Percentiles rank a stretch among this genome's conserved stretches.
These are phyloP conservation scores for Malus fusca DNA, from an alignment of 306 rosid species.

Conservation along the genomic window DNA sequence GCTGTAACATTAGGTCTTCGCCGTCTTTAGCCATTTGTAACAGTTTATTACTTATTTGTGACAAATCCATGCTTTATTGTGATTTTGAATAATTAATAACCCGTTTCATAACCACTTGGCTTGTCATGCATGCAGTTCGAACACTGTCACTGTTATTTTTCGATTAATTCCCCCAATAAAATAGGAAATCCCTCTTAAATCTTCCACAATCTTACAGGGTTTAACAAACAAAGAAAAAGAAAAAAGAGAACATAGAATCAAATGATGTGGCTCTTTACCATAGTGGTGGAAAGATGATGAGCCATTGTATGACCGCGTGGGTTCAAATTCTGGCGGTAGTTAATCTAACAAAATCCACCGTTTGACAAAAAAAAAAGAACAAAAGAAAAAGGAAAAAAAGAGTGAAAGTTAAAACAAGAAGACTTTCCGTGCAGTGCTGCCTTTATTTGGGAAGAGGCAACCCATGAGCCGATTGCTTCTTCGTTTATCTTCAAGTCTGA, in stretches of 20 bases:
- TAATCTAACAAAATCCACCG: too few relatives aligned
- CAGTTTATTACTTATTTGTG: background rate
- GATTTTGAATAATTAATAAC: background rate
- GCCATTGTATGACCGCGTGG: rapidly evolving
- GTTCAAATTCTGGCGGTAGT: too few relatives aligned
- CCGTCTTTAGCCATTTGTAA: background rate
- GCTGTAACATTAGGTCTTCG: background rate
- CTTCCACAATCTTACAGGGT: background rate
- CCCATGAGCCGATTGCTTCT: too few relatives aligned
- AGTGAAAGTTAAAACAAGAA: background rate
- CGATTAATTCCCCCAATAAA: background rate
- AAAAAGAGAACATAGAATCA: background rate
- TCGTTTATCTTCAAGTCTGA: too few relatives aligned
- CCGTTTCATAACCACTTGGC: background rate
- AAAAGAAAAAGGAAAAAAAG: background rate
- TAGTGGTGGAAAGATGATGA: rapidly evolving
- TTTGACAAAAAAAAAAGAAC: background rate
- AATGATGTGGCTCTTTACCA: background rate
- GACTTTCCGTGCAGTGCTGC: background rate
- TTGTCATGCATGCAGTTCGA: background rate
- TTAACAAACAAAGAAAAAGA: background rate
- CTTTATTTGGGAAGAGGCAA: background rate
- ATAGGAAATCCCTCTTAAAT: background rate
- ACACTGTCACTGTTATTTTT: background rate
- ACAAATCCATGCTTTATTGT: too few relatives aligned